These are phyloP conservation scores for Ganoderma sinense DNA, from an alignment of 1,284 basidiomycete genomes.

Conservation along the genomic window DNA sequence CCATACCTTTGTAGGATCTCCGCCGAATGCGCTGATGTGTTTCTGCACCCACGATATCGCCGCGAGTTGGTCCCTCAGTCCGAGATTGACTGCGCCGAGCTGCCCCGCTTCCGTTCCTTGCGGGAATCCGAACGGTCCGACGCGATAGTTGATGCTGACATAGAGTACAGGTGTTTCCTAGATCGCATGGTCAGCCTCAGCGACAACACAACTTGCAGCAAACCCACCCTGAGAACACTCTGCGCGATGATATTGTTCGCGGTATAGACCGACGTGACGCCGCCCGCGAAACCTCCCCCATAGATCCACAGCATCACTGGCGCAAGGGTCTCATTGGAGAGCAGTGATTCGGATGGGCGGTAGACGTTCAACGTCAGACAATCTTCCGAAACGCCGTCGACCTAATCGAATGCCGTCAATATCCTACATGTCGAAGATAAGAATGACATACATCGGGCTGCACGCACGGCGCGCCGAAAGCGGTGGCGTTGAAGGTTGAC, in stretches of 20 bases:
- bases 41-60: slow-evolving; percentile 57
- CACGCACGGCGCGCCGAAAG: slow-evolving; percentile 31
- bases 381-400: slow-evolving; percentile 44
- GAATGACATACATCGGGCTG: slow-evolving; percentile 22
- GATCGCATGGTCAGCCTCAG: background rate
- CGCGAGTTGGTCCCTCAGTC: slow-evolving; percentile 49
- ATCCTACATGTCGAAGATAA: no score
- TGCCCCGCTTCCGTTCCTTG: slow-evolving; percentile 52
- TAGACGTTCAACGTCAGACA: slow-evolving; percentile 57
- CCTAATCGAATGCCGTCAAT: background rate
- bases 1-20: no score
- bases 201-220: background rate
- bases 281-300: slow-evolving; percentile 32
- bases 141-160: slow-evolving; percentile 63
- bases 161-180: slow-evolving; percentile 62
- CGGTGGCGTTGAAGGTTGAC: slow-evolving; percentile 29
- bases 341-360: slow-evolving; percentile 44
- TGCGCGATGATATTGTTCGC: slow-evolving; percentile 50
- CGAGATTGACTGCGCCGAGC: slow-evolving; percentile 50
- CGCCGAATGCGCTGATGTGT: slow-evolving; percentile 53
- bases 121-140: slow-evolving; percentile 57
- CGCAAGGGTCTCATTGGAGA: slow-evolving; percentile 29
- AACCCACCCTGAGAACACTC: slow-evolving; percentile 50
- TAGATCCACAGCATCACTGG: slow-evolving; percentile 49
- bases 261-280: no score